Base-by-base conservation (phyloP, 2,329 filamentous ascomycete genomes). In the Byssoonygena ceratinophila region DNA sequence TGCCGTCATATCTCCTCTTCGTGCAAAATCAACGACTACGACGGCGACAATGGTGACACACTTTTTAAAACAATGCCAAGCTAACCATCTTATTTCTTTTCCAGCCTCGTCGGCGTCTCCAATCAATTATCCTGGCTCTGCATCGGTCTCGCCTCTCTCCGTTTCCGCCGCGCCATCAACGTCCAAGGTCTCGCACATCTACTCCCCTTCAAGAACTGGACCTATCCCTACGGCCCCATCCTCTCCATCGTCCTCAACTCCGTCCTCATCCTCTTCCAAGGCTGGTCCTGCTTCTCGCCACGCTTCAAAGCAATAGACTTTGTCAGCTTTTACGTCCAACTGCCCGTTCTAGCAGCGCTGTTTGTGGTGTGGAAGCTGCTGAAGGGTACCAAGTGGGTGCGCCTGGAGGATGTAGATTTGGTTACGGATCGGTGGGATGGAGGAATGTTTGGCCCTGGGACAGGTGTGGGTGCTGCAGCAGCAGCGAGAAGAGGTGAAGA, bases 141-240 rank as follows among this genome's bases (percentile, higher is more conserved):
- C 52, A 85, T 84, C 54, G 76, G 80, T 5, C 71, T 84, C 51
- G 76, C 81, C 0, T 83, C 79, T 0, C 67, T 84, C n/a, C 79
- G 82, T 23, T 84, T 84, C 70, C 78, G 82, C 23, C 66, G 71
- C 2, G 82, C 72, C 3, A 67, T 84, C 51, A 70, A 71, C 44
- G 62, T 67, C 1, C 82, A 84, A 57, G 76, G 76, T n/a, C 76
- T 81, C 46, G 78, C 79, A 6, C 77, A 82, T 54, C 71, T 77
- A 0, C 71, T 84, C 0, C 80, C 81, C 0, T 84, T 81, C 67
- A 78, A 75, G 55, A 84, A 84, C 60, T 83, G 79, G 78, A 82
- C 80, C 0, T 83, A 84, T 55, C 82, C 82, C 0, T 76, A 71
- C 53, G 80, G 81, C 0, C 81, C 81, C 0, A 75, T 77, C 61